These are phyloP conservation scores for Debaryomyces sp. DNA, from an alignment of 1,139 yeast species.

Conservation along the genomic window DNA sequence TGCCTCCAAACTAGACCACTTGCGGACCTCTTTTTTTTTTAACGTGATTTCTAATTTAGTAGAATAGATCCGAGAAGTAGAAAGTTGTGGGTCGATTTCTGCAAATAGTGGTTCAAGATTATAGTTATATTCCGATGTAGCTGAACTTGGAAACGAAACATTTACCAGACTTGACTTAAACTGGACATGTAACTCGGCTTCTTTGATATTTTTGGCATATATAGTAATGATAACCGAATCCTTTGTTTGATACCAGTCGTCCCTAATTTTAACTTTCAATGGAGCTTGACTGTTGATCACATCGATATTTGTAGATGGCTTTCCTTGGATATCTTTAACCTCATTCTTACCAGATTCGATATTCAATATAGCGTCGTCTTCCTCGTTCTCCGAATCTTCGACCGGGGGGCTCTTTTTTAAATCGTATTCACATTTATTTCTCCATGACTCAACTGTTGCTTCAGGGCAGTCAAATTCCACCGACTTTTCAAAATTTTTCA, in stretches of 20 bases:
- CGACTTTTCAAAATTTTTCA: conserved; percentile 52
- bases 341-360: conserved; percentile 7
- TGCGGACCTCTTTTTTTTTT: conserved; percentile 32
- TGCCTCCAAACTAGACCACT: conserved; percentile 51
- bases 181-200: conserved; percentile 39
- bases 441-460: conserved; percentile 54
- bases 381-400: conserved; percentile 15
- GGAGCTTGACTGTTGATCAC: conserved; percentile 46
- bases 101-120: conserved; percentile 53
- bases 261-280: conserved; percentile 50
- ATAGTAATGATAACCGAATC: conserved; percentile 65
- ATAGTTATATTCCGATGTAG: conserved; percentile 51
- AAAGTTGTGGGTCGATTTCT: conserved; percentile 48
- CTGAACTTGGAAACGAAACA: conserved; percentile 49
- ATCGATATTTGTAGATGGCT: conserved; percentile 31
- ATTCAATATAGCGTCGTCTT: conserved; percentile 18
- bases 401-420: conserved; percentile 25
- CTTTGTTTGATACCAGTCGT: conserved; percentile 80
- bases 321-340: conserved; percentile 6
- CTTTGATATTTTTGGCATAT: conserved; percentile 67
- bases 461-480: conserved; percentile 49
- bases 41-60: conserved; percentile 76
- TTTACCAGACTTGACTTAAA: conserved; percentile 35
- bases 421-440: conserved; percentile 44
- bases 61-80: conserved; percentile 56